These are phyloP conservation scores for Colletotrichum sp. DNA, from an alignment of 2,329 filamentous ascomycete genomes.

Conservation along the genomic window DNA sequence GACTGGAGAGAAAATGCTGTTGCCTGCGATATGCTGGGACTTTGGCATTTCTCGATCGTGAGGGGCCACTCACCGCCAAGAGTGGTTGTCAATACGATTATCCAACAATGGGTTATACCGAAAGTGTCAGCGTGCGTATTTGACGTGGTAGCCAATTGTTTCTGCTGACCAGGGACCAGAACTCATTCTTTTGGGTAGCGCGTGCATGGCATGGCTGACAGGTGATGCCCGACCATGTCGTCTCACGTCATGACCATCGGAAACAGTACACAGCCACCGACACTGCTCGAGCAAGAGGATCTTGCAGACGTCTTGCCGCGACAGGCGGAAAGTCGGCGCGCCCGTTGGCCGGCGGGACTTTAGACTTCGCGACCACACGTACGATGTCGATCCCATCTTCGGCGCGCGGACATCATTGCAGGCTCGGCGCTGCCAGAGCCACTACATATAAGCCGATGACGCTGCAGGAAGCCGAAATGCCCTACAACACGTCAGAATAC, in stretches of 20 bases:
- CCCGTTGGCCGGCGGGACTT: background rate
- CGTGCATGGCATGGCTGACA: background rate
- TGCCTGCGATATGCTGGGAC: background rate
- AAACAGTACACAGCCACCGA: slow-evolving; percentile 18
- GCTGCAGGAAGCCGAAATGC: background rate
- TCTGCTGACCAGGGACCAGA: background rate
- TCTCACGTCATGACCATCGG: slow-evolving; percentile 1
- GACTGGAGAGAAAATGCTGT: background rate
- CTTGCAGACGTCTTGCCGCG: background rate
- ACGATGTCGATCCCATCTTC: slow-evolving; percentile 11
- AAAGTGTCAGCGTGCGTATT: background rate
- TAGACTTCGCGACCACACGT: background rate
- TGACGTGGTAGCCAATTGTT: background rate
- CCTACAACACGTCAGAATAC: background rate
- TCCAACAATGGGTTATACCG: background rate
- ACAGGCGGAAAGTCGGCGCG: background rate
- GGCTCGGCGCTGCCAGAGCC: background rate
- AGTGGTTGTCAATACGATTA: background rate
- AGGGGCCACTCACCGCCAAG: background rate
- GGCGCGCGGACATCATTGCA: background rate
- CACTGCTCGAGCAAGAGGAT: slow-evolving; percentile 7
- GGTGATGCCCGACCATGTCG: background rate
- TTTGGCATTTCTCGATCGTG: background rate
- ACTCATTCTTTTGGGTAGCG: background rate
- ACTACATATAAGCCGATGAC: background rate